A percentile compares a stretch with the other conserved stretches of the same genome.
phyloP scores from a whole-genome alignment of 441 rosid genomes.

The Aquilaria agallochum region DNA sequence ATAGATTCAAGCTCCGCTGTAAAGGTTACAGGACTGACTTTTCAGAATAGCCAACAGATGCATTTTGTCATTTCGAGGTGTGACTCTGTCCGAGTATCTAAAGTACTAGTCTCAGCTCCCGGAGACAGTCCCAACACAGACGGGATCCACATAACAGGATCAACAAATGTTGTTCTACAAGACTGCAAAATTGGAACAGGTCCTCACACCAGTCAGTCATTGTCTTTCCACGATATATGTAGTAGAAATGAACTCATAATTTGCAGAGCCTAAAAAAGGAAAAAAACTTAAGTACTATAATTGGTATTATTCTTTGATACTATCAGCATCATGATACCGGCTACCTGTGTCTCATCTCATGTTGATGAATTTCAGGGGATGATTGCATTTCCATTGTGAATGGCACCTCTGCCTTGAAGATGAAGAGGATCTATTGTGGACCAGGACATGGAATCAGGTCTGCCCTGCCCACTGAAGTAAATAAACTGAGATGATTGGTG shows the following conservation, averaged over 20 bases:
- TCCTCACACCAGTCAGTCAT: slow-evolving; percentile 18
- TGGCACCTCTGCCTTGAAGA: slow-evolving; percentile 72
- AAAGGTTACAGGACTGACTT: slow-evolving; percentile 72
- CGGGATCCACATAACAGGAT: slow-evolving; percentile 86
- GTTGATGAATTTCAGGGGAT: slow-evolving; percentile 60
- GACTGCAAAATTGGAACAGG: slow-evolving; percentile 98
- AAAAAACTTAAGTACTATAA: neutral
- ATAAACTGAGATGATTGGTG: slow-evolving; percentile 1
- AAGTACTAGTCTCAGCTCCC: slow-evolving; percentile 73
- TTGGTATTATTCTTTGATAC: neutral
- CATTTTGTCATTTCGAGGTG: slow-evolving; percentile 70
- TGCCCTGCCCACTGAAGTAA: neutral
- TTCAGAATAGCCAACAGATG: slow-evolving; percentile 96
- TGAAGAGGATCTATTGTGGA: slow-evolving; percentile 85
- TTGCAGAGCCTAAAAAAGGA: neutral
- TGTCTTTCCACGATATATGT: slow-evolving; percentile 2
- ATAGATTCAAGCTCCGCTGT: slow-evolving; percentile 84
- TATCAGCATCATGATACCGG: neutral
- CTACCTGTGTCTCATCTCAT: neutral
- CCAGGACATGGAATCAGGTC: slow-evolving; percentile 99
- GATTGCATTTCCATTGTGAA: slow-evolving; percentile 92
- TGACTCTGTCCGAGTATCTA: slow-evolving; percentile 54
- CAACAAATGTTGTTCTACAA: slow-evolving; percentile 77
- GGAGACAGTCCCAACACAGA: slow-evolving; percentile 98
- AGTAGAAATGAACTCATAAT: neutral